Conservation (phyloP, 164 flowering plant species). For the Kalanchoe fedtschenkoi region DNA sequence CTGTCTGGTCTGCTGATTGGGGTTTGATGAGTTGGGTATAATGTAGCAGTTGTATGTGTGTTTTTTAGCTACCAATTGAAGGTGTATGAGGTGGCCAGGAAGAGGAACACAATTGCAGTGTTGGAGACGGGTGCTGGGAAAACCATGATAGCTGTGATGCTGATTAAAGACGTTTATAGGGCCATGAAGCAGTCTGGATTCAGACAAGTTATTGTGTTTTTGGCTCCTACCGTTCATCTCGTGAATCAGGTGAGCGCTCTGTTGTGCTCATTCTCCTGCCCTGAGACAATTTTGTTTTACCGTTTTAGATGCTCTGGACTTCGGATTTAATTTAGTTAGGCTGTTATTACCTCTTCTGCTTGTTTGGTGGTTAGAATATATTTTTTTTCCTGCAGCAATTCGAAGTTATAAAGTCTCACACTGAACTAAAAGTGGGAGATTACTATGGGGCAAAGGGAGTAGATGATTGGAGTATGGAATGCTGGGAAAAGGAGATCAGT, state of each 20-base stretch:
- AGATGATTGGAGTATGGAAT: slow-evolving; percentile 42
- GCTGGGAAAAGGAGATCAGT: slow-evolving; percentile 54
- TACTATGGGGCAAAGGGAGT: slow-evolving; percentile 67
- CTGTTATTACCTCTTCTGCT: no score
- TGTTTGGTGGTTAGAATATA: background rate
- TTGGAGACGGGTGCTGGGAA: slow-evolving; percentile 75
- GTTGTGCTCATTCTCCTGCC: no score
- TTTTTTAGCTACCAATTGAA: slow-evolving; percentile 46
- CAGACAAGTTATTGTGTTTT: slow-evolving; percentile 43
- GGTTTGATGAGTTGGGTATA: background rate
- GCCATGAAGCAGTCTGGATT: slow-evolving; percentile 17
- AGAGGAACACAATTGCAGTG: slow-evolving; percentile 70
- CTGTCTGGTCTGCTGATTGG: background rate
- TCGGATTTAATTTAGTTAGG: no score
- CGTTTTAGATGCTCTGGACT: no score
- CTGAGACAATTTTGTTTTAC: no score
- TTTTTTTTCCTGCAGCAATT: slow-evolving; percentile 42
- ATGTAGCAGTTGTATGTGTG: background rate
- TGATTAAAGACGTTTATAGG: slow-evolving; percentile 41
- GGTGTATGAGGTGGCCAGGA: slow-evolving; percentile 54
- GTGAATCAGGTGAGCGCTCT: slow-evolving; percentile 50
- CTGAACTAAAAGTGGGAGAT: slow-evolving; percentile 42
- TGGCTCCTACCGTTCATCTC: slow-evolving; percentile 81
- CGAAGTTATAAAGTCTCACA: slow-evolving; percentile 33
- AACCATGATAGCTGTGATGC: slow-evolving; percentile 66